Conservation (phyloP, 108 stramenopile species). For the Pinguiococcus pyrenoidosus region DNA sequence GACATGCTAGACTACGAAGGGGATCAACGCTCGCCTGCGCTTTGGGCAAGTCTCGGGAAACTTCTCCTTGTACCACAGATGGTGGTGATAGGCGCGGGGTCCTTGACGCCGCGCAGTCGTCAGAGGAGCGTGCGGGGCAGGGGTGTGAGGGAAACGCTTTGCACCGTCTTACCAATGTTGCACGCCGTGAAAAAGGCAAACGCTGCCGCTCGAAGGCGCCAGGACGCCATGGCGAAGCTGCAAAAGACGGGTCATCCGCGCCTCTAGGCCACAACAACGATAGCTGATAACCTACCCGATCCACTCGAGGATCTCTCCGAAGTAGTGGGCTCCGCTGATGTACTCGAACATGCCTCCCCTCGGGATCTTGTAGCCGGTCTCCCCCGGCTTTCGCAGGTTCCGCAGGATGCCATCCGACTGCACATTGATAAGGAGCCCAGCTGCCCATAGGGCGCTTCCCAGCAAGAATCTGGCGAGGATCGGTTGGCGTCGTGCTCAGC, state of each 20-base stretch:
- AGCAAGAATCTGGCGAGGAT: conserved; percentile 21
- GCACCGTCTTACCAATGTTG: no score
- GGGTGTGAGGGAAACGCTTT: no score
- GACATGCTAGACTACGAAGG: conserved; percentile 55
- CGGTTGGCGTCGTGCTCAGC: no score
- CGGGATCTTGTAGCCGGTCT: conserved; percentile 41
- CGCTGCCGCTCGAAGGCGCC: conserved; percentile 32
- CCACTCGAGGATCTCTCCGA: conserved; percentile 78
- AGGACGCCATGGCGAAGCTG: conserved; percentile 24
- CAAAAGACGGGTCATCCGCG: not conserved
- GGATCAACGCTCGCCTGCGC: conserved; percentile 59
- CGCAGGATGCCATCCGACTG: conserved; percentile 57
- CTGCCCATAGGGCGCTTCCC: conserved; percentile 40
- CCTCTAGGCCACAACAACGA: not conserved
- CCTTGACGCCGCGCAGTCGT: no score
- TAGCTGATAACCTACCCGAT: conserved; percentile 33
- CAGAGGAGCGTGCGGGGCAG: no score
- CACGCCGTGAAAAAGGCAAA: conserved; percentile 55
- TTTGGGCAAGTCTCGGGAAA: conserved; percentile 56
- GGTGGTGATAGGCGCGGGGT: conserved; percentile 63
- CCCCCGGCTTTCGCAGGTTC: conserved; percentile 34
- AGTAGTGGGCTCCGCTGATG: conserved; percentile 62
- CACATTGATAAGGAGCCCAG: conserved; percentile 52
- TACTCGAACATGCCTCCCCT: conserved; percentile 51
- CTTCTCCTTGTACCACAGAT: conserved; percentile 61